phyloP scores from a whole-genome alignment of 306 rosid genomes.

The Carpinus fangiana region DNA sequence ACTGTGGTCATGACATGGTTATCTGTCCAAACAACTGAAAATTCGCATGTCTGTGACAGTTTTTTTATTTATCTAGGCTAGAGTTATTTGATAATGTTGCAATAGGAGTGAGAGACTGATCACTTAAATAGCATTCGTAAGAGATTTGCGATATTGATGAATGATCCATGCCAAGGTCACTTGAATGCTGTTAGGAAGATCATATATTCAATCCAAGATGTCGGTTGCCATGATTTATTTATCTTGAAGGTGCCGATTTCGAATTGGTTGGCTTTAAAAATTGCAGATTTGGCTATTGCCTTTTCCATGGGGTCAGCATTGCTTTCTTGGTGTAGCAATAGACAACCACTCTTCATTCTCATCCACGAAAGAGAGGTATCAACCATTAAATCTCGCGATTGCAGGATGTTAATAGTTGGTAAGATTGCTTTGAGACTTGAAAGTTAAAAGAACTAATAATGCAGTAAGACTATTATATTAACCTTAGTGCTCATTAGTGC shows the following conservation, averaged over 20 bases:
- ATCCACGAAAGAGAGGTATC: conserved; percentile 94
- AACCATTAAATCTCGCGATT: conserved; percentile 71
- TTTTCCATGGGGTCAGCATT: conserved; percentile 96
- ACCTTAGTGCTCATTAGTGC: conserved; percentile 72
- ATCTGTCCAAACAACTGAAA: conserved; percentile 31
- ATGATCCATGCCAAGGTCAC: conserved; percentile 84
- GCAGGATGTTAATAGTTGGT: conserved; percentile 99
- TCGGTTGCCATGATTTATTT: conserved; percentile 97
- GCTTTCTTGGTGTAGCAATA: conserved; percentile 96
- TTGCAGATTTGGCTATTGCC: conserved; percentile 98
- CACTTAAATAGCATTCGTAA: conserved; percentile 48
- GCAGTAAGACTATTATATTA: conserved; percentile 65
- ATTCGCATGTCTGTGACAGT: conserved; percentile 47
- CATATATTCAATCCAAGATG: conserved; percentile 84
- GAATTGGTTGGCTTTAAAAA: conserved; percentile 99
- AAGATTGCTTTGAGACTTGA: conserved; percentile 96
- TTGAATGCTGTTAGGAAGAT: conserved; percentile 82
- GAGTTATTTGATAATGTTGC: conserved; percentile 47
- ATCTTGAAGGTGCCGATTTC: conserved; percentile 97
- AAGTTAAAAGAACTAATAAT: conserved; percentile 59
- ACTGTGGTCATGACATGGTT: conserved; percentile 41
- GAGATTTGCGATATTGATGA: conserved; percentile 75
- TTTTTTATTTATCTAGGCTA: conserved; percentile 51
- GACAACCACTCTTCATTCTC: conserved; percentile 80
- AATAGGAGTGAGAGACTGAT: conserved; percentile 58